Evolutionary conservation across 257 asterid species (phyloP).

Genomic region (Solanum virginianum): DNA sequence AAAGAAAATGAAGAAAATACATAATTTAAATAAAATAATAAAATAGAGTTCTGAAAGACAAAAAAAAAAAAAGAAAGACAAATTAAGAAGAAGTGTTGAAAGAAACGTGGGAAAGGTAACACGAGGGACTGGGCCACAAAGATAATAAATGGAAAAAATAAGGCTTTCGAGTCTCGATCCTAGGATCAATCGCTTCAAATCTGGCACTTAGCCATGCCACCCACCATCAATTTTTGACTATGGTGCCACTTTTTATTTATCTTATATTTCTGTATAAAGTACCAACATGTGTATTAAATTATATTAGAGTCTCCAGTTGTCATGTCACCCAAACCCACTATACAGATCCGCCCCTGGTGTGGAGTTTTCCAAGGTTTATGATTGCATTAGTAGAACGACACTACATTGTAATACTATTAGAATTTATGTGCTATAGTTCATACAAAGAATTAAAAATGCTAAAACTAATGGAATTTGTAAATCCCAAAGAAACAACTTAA

Average conservation of each 20-base stretch:
- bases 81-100: not conserved
- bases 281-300: not conserved
- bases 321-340: not conserved
- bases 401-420: not conserved
- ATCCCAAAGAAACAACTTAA: no score
- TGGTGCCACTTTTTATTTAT: not conserved
- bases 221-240: not conserved
- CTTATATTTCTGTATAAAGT: not conserved
- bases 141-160: not conserved
- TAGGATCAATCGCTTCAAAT: not conserved
- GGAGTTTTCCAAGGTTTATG: not conserved
- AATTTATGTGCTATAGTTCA: not conserved
- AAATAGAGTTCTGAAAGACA: not conserved
- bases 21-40: not conserved
- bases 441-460: not conserved
- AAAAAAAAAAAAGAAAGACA: not conserved
- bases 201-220: not conserved
- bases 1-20: not conserved
- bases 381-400: not conserved
- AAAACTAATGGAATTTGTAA: not conserved
- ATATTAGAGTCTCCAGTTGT: not conserved
- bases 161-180: not conserved
- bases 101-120: not conserved
- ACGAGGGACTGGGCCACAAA: not conserved
- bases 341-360: not conserved